A percentile compares a stretch with the other conserved stretches of the same genome.
Conservation (phyloP, 2,329 filamentous ascomycete genomes). For the Alternaria sp. region DNA sequence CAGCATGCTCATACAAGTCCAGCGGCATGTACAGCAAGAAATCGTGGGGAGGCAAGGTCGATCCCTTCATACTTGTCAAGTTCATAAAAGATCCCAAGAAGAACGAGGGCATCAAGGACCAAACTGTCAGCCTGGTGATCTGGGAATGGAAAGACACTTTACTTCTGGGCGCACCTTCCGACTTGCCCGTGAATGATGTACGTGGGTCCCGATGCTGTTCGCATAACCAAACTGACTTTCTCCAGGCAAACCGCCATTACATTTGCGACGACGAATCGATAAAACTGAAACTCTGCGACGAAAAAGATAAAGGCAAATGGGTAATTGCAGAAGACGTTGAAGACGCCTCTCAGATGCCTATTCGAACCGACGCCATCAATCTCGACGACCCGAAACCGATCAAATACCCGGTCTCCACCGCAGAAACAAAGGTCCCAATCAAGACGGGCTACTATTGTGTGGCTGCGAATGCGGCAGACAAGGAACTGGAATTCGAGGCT, state of each 20-base stretch:
- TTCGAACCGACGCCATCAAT: slow-evolving; percentile 81
- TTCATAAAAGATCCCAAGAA: slow-evolving; percentile 65
- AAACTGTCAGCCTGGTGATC: slow-evolving; percentile 81
- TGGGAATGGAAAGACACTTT: slow-evolving; percentile 92
- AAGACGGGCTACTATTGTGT: slow-evolving; percentile 98
- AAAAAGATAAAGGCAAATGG: slow-evolving; percentile 81
- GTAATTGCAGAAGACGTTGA: slow-evolving; percentile 80
- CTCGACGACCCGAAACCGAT: slow-evolving; percentile 76
- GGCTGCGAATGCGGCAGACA: slow-evolving; percentile 73
- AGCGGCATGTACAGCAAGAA: slow-evolving; percentile 86
- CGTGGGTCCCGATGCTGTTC: slow-evolving; percentile 9
- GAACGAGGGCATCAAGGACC: slow-evolving; percentile 68
- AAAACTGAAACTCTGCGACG: slow-evolving; percentile 72
- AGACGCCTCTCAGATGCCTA: slow-evolving; percentile 70
- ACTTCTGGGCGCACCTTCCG: slow-evolving; percentile 71
- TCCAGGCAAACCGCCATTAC: slow-evolving; percentile 60
- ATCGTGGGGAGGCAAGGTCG: slow-evolving; percentile 84
- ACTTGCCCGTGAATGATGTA: slow-evolving; percentile 36
- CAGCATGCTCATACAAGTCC: not conserved
- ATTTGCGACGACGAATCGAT: slow-evolving; percentile 81
- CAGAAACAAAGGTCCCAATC: slow-evolving; percentile 37
- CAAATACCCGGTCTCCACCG: slow-evolving; percentile 75
- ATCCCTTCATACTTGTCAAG: slow-evolving; percentile 87
- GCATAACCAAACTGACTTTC: slow-evolving; percentile 25
- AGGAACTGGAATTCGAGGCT: slow-evolving; percentile 72